These are phyloP conservation scores for Helianthus tuberosus DNA, from an alignment of 129 eudicot species.

Conservation along the genomic window DNA sequence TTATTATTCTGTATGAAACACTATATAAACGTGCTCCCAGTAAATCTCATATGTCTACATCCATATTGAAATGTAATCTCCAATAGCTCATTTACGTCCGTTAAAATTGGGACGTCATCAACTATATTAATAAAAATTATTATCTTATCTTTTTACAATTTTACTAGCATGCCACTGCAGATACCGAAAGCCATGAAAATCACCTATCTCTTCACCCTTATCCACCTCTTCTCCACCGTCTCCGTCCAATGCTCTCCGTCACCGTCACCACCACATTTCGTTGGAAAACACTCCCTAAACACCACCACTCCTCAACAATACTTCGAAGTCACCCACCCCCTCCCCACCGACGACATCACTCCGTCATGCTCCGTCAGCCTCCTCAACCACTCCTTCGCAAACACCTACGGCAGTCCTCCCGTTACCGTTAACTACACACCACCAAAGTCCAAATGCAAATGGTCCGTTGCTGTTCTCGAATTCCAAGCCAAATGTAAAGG, in stretches of 20 bases:
- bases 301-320: conserved; percentile 28
- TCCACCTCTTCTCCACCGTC: conserved; percentile 27
- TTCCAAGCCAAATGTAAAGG: conserved; percentile 49
- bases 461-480: conserved; percentile 52
- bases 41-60: no score
- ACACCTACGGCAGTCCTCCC: conserved; percentile 60
- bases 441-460: conserved; percentile 40
- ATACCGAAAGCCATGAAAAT: background rate
- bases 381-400: conserved; percentile 49
- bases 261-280: conserved; percentile 23
- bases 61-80: no score
- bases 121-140: no score
- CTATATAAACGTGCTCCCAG: no score
- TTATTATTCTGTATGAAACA: no score
- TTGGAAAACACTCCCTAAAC: conserved; percentile 8
- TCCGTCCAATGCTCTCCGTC: conserved; percentile 7
- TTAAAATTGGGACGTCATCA: no score
- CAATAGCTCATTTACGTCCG: no score
- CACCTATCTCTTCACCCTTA: conserved; percentile 13
- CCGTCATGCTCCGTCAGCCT: conserved; percentile 52
- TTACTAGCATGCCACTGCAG: no score
- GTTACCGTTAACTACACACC: conserved; percentile 49
- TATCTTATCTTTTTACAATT: no score
- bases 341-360: conserved; percentile 37
- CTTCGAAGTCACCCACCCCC: conserved; percentile 51